Evolutionary conservation across 371 early-diverging fungal species (phyloP), one percentile per base, ranked within the genome.

Genomic region (Circinella minor): DNA sequence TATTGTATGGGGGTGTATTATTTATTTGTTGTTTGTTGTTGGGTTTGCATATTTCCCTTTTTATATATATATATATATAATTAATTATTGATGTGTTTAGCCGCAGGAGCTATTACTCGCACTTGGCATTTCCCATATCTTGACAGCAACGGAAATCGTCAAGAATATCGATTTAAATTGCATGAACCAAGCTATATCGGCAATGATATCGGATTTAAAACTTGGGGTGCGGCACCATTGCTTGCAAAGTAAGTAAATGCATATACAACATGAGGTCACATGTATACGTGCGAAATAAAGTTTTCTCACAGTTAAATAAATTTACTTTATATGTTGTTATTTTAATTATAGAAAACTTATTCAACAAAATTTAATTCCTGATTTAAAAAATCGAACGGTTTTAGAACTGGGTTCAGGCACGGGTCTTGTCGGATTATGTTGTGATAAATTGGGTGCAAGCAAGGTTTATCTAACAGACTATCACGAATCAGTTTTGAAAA

Each of bases 221-320:
- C 84, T 18, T 84, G 84, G 84, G 84, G 84, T 54, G 80, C 84
- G 7, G 84, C 82, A 1, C 84, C 84, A 14, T 63, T 84, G 47
- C 68, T 84, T 61, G 82, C 82, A 61, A 84, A 80, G 84, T 84
- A 79, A 79, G 76, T 7, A 17, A 34, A 57, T 13, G 51, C 4
- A 13, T 51, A 51, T 51, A 51, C 15, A 51, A 0, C n/a, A 5
- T 5, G 5, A 14, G 38, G 38, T 61, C 46, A 61, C 62, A 46
- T 37, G 38, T 14, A 3, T 4, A 37, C 49, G 55, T 55, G 37
- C 39, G 34, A 64, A n/a, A 39, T 64, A 27, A 27, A 27, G 27
- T 27, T 27, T 27, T 27, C 27, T 27, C 27, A 27, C 27, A 27
- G 27, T 27, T 27, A 27, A 27, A 27, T 27, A 27, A 43, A 46